A percentile compares a stretch with the other conserved stretches of the same genome.
phyloP scores from a whole-genome alignment of 305 asterid genomes.

The Fraxinus angustifolia region DNA sequence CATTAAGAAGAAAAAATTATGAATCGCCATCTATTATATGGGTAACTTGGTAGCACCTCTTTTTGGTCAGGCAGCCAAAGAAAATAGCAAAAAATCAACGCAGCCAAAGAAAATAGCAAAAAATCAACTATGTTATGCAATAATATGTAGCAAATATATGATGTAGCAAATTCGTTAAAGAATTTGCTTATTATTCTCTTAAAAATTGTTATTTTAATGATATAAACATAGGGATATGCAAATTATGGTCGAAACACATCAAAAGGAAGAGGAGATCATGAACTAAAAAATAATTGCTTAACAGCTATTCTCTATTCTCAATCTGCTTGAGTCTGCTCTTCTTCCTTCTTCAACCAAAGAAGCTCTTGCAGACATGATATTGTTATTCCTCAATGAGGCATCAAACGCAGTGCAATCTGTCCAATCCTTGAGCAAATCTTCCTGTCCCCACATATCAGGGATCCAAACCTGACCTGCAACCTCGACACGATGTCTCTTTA shows the following conservation, averaged over 20 bases:
- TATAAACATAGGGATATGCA: background rate
- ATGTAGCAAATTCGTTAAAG: background rate
- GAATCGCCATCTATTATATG: background rate
- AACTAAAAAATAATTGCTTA: background rate
- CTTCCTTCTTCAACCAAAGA: constrained; percentile 52
- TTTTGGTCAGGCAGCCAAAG: background rate
- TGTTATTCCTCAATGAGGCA: constrained; percentile 30
- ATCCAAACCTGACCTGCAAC: constrained; percentile 65
- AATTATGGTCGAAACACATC: background rate
- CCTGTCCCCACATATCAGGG: constrained; percentile 71
- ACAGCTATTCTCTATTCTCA: constrained; percentile 28
- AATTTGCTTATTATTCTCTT: background rate
- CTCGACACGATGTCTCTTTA: constrained; percentile 57
- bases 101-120: background rate
- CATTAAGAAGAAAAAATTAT: background rate
- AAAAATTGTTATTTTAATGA: background rate
- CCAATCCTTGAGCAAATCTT: constrained; percentile 58
- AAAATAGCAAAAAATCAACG: background rate
- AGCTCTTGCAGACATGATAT: constrained; percentile 50
- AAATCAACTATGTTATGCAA: background rate
- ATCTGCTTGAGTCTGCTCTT: constrained; percentile 21
- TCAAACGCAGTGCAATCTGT: constrained; percentile 57
- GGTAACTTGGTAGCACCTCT: background rate
- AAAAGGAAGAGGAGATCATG: background rate
- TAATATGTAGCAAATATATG: background rate